Evolutionary conservation across 139 green algal genomes (phyloP), one percentile per base, ranked within the genome.

Genomic region (Auxenochlorella pyrenoidosa): DNA sequence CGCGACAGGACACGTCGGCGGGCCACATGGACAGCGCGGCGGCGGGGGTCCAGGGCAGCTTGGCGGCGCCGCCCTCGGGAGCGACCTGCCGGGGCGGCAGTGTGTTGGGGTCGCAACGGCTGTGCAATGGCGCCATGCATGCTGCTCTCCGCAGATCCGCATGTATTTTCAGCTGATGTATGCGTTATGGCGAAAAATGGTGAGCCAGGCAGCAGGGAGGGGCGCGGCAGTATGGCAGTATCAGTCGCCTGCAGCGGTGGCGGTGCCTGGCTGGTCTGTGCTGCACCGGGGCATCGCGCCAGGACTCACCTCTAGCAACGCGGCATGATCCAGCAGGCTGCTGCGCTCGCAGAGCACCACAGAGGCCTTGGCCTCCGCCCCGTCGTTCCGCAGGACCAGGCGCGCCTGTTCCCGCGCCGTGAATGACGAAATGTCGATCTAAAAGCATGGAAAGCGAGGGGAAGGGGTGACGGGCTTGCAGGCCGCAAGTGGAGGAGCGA

Each of bases 1-100:
- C 78, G 63, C 84, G 84, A 91, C 94, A 97, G 12, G 51, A 60
- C 3, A 87, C 86, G 43, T 86, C 91, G 30, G 75, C 68, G 6
- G 93, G 89, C 12, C 88, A 89, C 28, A 88, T 91, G 3, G 32
- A 68, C 26, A 43, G 30, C 19, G 78, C 36, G 58, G 30, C 28
- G 18, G 76, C 78, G 73, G 68, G 73, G 58, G 26, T 12, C 28
- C n/a, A 51, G 3, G 26, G 44, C 77, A 88, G 79, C 58, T 83
- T 77, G 26, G 12, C 70, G 34, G 30, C 3, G 34, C 70, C 70
- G 70, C 70, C 70, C 12, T 76, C 34, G n/a, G 24, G 18, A 18
- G n/a, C 70, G 70, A 30, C 70, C 70, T 76, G 70, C 70, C 8
- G 10, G 6, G 32, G 68, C 38, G 68, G 22, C 63, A 71, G 63